Evolutionary conservation across 257 asterid genomes (phyloP), one percentile per base, ranked within the genome.

Genomic region (Fraxinus excelsior): DNA sequence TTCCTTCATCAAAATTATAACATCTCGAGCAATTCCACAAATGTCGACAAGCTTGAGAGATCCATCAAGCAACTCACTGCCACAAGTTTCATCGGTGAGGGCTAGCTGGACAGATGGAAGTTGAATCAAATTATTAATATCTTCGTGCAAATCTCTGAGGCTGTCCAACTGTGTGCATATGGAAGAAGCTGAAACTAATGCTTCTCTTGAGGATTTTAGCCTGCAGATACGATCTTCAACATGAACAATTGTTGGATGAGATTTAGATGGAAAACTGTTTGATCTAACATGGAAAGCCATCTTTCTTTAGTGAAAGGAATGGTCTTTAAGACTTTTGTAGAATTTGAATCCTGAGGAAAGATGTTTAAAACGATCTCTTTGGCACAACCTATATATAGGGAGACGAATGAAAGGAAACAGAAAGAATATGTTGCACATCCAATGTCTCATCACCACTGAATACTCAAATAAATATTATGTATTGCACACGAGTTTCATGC

Each of bases 181-280:
- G 7, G 23, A 71, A 51, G 82, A 73, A 13, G 83, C 67, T 16
- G 85, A 70, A 0, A 80, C 16, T 7, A 83, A 53, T 42, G 65
- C 70, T 1, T 5, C 66, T 74, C 42, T 53, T 0, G 83, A 74
- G 21, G 80, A 72, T 37, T 56, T 80, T 62, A 82, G 65, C 53
- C 82, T 85, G 62, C 34, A 72, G 28, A 82, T 62, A 0, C 67
- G 74, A 32, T 82, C 75, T 58, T 71, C 76, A 46, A 58, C 74
- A 13, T 31, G 67, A 2, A 26, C 51, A 73, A 74, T 26, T 51
- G 74, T 65, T 8, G 88, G 86, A 40, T 80, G 79, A 72, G 86
- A 77, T 67, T 73, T 66, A 6, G 82, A 64, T 25, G 86, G 88
- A 73, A 82, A 79, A 42, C 84, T 83, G 58, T 53, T 73, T 14